A percentile compares a stretch with the other conserved stretches of the same genome.
These are phyloP conservation scores for Xylariaceae sp. DNA, from an alignment of 2,329 filamentous ascomycete species.

Conservation along the genomic window DNA sequence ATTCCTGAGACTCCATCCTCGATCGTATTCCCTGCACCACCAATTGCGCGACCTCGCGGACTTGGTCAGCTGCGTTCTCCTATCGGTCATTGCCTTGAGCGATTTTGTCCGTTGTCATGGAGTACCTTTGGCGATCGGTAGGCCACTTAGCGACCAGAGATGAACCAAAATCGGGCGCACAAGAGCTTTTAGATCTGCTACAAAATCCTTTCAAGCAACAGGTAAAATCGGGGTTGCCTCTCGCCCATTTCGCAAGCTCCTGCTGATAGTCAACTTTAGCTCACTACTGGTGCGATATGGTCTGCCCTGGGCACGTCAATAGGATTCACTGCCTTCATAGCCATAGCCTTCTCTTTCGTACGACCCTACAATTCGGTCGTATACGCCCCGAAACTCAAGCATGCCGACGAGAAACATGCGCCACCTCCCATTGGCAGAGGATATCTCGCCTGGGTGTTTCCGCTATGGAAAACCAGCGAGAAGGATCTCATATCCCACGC, in stretches of 20 bases:
- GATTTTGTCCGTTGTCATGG: slow-evolving; percentile 13
- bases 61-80: no score
- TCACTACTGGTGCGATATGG: slow-evolving; percentile 60
- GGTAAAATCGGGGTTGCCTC: slow-evolving; percentile 28
- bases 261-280: slow-evolving; percentile 27
- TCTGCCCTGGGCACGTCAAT: slow-evolving; percentile 78
- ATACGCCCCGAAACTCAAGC: slow-evolving; percentile 90
- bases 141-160: slow-evolving; percentile 12
- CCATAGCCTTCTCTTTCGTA: slow-evolving; percentile 79
- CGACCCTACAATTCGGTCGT: slow-evolving; percentile 89
- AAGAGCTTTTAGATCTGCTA: slow-evolving; percentile 45
- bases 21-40: no score
- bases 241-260: neutral
- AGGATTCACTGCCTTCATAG: slow-evolving; percentile 67
- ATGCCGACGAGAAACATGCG: slow-evolving; percentile 84
- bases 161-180: slow-evolving; percentile 27
- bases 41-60: no score
- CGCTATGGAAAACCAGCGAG: slow-evolving; percentile 75
- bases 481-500: slow-evolving; percentile 72
- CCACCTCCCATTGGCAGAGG: slow-evolving; percentile 83
- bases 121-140: slow-evolving; percentile 8
- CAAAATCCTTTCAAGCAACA: slow-evolving; percentile 46
- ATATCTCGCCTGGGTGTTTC: slow-evolving; percentile 81
- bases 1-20: no score
- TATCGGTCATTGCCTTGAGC: no score